Evolutionary conservation across 2,329 filamentous ascomycete species (phyloP).

Genomic region (Trichoderma atroviride): DNA sequence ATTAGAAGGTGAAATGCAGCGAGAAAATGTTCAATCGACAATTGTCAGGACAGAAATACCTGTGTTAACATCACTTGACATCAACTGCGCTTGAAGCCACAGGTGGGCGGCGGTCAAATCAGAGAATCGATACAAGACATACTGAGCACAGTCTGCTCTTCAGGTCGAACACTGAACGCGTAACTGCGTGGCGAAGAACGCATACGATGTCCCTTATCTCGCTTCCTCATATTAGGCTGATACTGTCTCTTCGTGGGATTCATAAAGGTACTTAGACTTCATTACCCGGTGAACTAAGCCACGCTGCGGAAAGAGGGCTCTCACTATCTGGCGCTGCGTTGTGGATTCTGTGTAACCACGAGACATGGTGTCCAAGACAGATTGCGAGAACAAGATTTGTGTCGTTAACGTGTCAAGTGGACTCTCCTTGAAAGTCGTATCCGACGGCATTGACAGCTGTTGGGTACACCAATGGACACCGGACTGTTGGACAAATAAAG

Average conservation of each 20-base stretch:
- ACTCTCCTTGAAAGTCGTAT: not conserved
- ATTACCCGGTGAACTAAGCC: not conserved
- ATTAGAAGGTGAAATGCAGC: no score
- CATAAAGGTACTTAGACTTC: not conserved
- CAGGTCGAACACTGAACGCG: not conserved
- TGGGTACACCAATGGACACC: not conserved
- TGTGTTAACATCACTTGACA: not conserved
- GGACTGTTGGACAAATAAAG: not conserved
- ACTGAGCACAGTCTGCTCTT: not conserved
- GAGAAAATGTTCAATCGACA: not conserved
- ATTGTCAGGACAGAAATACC: not conserved
- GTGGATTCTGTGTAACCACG: not conserved
- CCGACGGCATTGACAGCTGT: not conserved
- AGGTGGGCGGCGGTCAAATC: not conserved
- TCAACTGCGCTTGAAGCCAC: not conserved
- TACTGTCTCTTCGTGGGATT: not conserved
- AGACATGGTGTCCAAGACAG: not conserved
- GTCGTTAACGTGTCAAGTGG: not conserved
- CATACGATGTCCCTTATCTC: not conserved
- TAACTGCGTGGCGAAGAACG: not conserved
- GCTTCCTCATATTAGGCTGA: not conserved
- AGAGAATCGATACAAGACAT: not conserved
- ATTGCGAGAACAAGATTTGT: not conserved
- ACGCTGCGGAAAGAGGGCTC: not conserved
- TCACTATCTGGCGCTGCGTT: not conserved